Evolutionary conservation across 345 rosid species (phyloP), one percentile per base, ranked within the genome.

Genomic region (Citrus trifoliata): DNA sequence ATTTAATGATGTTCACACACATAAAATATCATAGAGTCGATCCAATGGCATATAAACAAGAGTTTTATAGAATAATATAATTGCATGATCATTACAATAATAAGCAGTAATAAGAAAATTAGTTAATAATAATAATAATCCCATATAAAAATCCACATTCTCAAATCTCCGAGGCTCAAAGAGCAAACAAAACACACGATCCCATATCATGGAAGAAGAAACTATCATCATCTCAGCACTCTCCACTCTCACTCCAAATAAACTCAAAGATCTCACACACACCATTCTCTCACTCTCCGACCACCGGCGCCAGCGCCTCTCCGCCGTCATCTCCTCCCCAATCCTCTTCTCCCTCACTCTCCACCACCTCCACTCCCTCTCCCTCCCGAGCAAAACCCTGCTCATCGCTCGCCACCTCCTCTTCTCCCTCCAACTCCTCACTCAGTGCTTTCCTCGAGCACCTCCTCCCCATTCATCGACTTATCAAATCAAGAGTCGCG

Each of bases 361-460:
- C 81, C 90, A 82, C 85, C 93, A 83, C 88, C 97, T 96, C 64
- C 93, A 86, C 75, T 87, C 95, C 35, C 92, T 96, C 60, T 86
- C 98, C 46, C 89, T 92, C 73, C 69, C 86, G 22, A 71, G 83
- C 35, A 96, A 96, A 80, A 80, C 93, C 74, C 83, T 84, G 16
- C 95, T 97, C 88, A 87, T 97, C 68, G 93, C 98, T 76, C 88
- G 87, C 78, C 94, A 90, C 84, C 98, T 93, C 88, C 91, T 89
- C 80, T 88, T 88, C 79, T 89, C 90, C 68, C 98, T 92, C 84
- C 89, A 80, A 80, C 88, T 80, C 79, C 86, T 93, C 75, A 80
- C 93, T 24, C 80, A 78, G 46, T 87, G 84, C 86, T 80, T 85
- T 73, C 86, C 84, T 10, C 81, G 81, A 33, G 67, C 82, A 1